Evolutionary conservation across 768 basidiomycete species (phyloP).

Genomic region (Lanmaoa pseudosensibilis): DNA sequence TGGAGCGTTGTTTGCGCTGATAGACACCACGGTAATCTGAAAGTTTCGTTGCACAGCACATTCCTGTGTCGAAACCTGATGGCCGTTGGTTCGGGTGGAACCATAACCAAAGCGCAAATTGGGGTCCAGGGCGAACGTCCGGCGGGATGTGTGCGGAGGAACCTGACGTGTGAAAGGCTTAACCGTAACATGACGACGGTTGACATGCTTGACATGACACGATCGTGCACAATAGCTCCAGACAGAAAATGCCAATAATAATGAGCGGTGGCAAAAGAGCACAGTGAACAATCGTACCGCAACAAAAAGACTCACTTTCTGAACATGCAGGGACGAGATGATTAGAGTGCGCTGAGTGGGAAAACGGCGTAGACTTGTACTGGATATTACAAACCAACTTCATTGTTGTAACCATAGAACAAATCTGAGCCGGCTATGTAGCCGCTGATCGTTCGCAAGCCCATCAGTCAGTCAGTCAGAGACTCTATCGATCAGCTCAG

Average conservation of each 20-base stretch:
- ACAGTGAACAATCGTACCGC: not conserved
- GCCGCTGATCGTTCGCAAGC: too few relatives aligned
- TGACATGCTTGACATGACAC: not conserved
- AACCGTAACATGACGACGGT: not conserved
- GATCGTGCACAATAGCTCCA: not conserved
- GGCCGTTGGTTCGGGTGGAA: too few relatives aligned
- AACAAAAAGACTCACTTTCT: too few relatives aligned
- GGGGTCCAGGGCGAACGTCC: too few relatives aligned
- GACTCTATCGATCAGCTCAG: too few relatives aligned
- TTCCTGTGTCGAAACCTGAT: not conserved
- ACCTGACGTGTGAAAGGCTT: not conserved
- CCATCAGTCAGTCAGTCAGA: too few relatives aligned
- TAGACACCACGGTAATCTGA: too few relatives aligned
- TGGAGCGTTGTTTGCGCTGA: not conserved
- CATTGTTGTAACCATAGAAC: not conserved
- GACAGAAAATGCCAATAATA: constrained; percentile 9
- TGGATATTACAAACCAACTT: too few relatives aligned
- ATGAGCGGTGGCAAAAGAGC: constrained; percentile 1
- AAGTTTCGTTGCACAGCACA: not conserved
- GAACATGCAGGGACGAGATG: too few relatives aligned
- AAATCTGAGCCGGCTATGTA: too few relatives aligned
- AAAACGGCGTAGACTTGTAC: not conserved
- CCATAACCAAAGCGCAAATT: too few relatives aligned
- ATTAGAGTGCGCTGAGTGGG: not conserved
- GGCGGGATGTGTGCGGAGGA: not conserved